Conservation (phyloP, 768 basidiomycete genomes). For the Russula compacta region DNA sequence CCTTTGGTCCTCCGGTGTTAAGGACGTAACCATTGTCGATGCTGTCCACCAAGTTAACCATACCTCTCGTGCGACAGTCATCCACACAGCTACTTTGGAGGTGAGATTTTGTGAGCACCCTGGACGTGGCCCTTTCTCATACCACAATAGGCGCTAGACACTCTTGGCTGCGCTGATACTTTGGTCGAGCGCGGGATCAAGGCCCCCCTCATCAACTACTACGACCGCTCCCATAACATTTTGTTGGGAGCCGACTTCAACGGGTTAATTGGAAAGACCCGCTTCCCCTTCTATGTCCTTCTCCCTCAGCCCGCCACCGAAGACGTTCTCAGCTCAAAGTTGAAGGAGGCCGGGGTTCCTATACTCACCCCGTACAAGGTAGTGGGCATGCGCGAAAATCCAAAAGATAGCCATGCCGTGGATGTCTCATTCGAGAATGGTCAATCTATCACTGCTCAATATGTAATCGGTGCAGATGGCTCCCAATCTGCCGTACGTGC, state of each 20-base stretch:
- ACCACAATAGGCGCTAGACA: constrained; percentile 37
- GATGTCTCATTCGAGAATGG: constrained; percentile 43
- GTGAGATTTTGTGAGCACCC: constrained; percentile 23
- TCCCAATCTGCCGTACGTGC: constrained; percentile 35
- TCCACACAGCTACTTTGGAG: constrained; percentile 48
- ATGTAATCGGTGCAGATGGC: constrained; percentile 46
- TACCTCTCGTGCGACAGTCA: constrained; percentile 36
- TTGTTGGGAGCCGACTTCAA: constrained; percentile 28
- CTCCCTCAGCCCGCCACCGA: constrained; percentile 41
- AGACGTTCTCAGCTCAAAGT: constrained; percentile 29
- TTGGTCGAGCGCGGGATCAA: constrained; percentile 33
- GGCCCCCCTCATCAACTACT: constrained; percentile 22
- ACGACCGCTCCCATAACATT: constrained; percentile 24
- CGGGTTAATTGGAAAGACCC: constrained; percentile 33
- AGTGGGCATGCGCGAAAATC: constrained; percentile 29
- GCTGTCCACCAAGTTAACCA: constrained; percentile 29
- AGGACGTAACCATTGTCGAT: constrained; percentile 39
- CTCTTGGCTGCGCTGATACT: constrained; percentile 33
- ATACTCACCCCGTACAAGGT: constrained; percentile 34
- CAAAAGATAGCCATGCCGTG: constrained; percentile 24
- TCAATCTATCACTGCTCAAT: constrained; percentile 33
- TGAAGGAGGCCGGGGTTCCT: constrained; percentile 27
- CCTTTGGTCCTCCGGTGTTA: constrained; percentile 34
- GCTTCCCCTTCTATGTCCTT: constrained; percentile 35
- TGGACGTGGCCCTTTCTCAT: constrained; percentile 24